Conservation (phyloP, 2,329 filamentous ascomycete species). For the Phialocephala subalpina region DNA sequence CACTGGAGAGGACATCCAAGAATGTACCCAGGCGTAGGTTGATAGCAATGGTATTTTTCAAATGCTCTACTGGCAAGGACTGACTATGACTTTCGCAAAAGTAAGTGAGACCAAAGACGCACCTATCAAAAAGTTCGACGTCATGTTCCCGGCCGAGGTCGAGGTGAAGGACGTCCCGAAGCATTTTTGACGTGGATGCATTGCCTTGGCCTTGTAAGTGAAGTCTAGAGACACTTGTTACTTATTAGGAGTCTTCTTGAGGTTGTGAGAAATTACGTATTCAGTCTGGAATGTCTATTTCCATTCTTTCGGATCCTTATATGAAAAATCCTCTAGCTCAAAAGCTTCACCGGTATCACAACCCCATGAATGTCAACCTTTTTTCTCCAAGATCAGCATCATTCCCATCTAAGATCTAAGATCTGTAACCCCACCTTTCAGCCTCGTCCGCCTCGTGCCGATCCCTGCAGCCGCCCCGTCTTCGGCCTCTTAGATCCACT, state of each 20-base stretch:
- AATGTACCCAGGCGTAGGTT: background rate
- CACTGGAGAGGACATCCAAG: conserved; percentile 4
- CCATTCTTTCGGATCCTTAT: too few relatives aligned
- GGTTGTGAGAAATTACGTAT: too few relatives aligned
- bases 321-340: background rate
- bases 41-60: conserved; percentile 1
- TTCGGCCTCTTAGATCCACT: background rate
- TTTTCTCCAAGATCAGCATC: too few relatives aligned
- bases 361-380: too few relatives aligned
- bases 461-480: background rate
- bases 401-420: too few relatives aligned
- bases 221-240: too few relatives aligned
- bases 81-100: background rate
- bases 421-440: background rate
- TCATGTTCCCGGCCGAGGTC: background rate
- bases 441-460: conserved; percentile 7
- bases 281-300: too few relatives aligned
- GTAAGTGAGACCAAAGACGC: background rate
- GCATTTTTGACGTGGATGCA: too few relatives aligned
- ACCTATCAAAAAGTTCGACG: background rate
- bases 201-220: too few relatives aligned
- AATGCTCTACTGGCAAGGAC: background rate
- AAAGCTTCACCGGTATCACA: background rate
- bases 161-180: too few relatives aligned
- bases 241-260: too few relatives aligned